These are phyloP conservation scores for Puccinia coronata DNA, from an alignment of 1,284 basidiomycete genomes.

Conservation along the genomic window DNA sequence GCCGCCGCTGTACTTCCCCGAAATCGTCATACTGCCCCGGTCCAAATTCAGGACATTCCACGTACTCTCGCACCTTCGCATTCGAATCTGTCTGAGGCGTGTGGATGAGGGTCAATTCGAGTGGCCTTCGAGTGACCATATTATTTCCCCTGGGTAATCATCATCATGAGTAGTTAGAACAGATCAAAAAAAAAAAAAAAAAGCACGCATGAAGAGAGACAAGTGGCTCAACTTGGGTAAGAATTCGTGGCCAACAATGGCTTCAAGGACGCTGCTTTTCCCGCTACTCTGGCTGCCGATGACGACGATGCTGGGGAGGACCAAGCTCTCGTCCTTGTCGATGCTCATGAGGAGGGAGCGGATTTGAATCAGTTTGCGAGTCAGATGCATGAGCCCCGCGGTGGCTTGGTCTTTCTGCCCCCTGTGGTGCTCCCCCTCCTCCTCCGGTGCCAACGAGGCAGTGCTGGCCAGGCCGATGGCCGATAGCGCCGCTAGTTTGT, in stretches of 20 bases:
- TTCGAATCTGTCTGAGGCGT: slow-evolving; percentile 68
- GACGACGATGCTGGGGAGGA: slow-evolving; percentile 94
- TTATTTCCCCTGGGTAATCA: slow-evolving; percentile 87
- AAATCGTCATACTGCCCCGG: slow-evolving; percentile 87
- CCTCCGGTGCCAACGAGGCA: too few relatives aligned
- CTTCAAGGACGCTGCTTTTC: slow-evolving; percentile 95
- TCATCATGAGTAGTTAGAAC: too few relatives aligned
- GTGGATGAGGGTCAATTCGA: slow-evolving; percentile 94
- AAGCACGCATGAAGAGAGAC: too few relatives aligned
- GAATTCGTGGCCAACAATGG: slow-evolving; percentile 97
- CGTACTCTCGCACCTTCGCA: slow-evolving; percentile 75
- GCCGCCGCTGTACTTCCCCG: slow-evolving; percentile 80
- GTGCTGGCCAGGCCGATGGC: slow-evolving; percentile 31
- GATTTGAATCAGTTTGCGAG: slow-evolving; percentile 93
- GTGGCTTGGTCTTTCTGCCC: slow-evolving; percentile 28
- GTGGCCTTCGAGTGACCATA: slow-evolving; percentile 98
- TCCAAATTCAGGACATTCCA: slow-evolving; percentile 88
- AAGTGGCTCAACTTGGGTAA: slow-evolving; percentile 99
- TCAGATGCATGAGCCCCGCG: slow-evolving; percentile 77
- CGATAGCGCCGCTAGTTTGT: neutral
- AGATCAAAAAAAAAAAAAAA: too few relatives aligned
- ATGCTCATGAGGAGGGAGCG: slow-evolving; percentile 88
- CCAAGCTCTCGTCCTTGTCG: slow-evolving; percentile 90
- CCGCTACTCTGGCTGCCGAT: slow-evolving; percentile 97
- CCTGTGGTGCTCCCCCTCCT: too few relatives aligned